These are phyloP conservation scores for Podospora tetraspora DNA, from an alignment of 495 filamentous ascomycete species.

Conservation along the genomic window DNA sequence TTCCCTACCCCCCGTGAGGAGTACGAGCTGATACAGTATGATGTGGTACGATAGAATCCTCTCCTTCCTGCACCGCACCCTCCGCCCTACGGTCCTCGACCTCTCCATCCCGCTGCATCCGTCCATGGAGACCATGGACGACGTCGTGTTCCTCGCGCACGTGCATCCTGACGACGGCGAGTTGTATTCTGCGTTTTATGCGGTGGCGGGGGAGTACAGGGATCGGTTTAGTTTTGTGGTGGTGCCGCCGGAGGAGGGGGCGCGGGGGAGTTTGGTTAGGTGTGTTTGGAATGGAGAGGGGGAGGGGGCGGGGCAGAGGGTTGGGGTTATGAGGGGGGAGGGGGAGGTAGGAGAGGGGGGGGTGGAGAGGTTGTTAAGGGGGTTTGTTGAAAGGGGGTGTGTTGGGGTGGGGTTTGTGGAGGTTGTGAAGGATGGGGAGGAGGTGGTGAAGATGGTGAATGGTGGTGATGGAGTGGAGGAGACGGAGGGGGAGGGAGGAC, in stretches of 20 bases:
- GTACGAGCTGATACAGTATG: too few relatives aligned
- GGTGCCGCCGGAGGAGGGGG: constrained; percentile 9
- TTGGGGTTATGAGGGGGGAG: neutral
- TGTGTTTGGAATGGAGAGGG: constrained; percentile 21
- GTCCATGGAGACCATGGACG: constrained; percentile 14
- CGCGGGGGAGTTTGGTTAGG: constrained; percentile 19
- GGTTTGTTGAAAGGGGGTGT: neutral
- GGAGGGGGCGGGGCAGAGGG: neutral
- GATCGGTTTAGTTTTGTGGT: constrained; percentile 32
- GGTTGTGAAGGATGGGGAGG: neutral
- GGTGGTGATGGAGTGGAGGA: neutral
- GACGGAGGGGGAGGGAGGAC: neutral
- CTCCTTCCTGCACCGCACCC: constrained; percentile 26
- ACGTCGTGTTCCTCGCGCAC: constrained; percentile 20
- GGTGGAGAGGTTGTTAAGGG: neutral
- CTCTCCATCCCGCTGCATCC: constrained; percentile 19
- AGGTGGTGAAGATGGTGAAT: neutral
- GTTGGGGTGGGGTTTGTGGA: neutral
- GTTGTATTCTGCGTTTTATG: constrained; percentile 20
- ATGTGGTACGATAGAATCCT: too few relatives aligned
- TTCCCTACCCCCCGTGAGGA: too few relatives aligned
- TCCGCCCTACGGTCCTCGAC: constrained; percentile 25
- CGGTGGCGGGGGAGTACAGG: constrained; percentile 25
- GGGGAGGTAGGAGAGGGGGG: neutral
- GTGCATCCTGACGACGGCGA: constrained; percentile 16